Base-by-base conservation (phyloP, 257 asterid genomes). In the Pogostemon cablin region DNA sequence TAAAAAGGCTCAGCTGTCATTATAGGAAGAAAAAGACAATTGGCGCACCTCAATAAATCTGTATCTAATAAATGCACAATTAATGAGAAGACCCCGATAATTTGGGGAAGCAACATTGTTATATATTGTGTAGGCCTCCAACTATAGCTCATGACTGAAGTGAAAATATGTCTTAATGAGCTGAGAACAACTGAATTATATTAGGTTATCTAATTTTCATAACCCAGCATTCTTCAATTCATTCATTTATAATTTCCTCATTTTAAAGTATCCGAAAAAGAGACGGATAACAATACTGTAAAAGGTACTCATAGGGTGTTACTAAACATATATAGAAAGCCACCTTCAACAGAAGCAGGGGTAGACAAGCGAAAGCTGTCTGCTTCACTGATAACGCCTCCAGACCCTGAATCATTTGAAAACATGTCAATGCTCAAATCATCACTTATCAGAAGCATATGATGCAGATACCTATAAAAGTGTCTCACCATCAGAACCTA, bases 401-500 rank as follows among this genome's bases (percentile, higher is more conserved):
- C 60, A 78, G 84, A 62, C 86, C 89, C 82, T 62, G 56, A 74
- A 78, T 62, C 53, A 81, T 74, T 72, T 9, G 62, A 34, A 64
- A 59, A 70, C 74, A 62, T 55, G 65, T 78, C 72, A 83, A 55
- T 61, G 66, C 68, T 59, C 75, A 63, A 73, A 73, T 43, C 32
- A 25, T 25, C 32, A 25, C 32, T 25, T 50, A 77, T 12, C 62
- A 79, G 52, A 75, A 40, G 37, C 42, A 67, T 25, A 46, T 48
- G 53, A 48, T 59, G 39, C 8, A 42, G 7, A 57, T 38, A 65
- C 35, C 20, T 34, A 60, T 6, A 54, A 78, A 75, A 40, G 40
- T 78, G 35, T 59, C 83, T 86, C 79, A 90, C 95, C 92, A 69
- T 83, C 80, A 62, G 82, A 82, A 75, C 76, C 88, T 10, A 38